Evolutionary conservation across 495 filamentous ascomycete species (phyloP).

Genomic region (Haplographium delicatum): DNA sequence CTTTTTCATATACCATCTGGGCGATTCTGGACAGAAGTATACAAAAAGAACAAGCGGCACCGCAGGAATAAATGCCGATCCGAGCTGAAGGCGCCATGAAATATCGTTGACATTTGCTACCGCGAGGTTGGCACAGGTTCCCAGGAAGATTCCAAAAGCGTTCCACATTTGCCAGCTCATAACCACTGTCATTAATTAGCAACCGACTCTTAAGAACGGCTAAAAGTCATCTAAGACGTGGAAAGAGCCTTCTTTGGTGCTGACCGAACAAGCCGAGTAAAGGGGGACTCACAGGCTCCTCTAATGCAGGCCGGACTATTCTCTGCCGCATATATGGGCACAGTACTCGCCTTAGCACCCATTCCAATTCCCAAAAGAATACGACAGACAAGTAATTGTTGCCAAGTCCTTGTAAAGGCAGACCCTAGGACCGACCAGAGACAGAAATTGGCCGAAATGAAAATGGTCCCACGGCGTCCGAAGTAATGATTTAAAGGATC

Average conservation of each 20-base stretch:
- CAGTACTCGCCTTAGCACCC: constrained; percentile 56
- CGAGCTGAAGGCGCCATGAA: constrained; percentile 74
- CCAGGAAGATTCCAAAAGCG: constrained; percentile 60
- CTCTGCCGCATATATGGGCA: constrained; percentile 78
- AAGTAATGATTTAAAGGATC: constrained; percentile 64
- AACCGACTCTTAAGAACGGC: background rate
- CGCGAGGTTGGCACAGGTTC: constrained; percentile 64
- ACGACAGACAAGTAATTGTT: constrained; percentile 55
- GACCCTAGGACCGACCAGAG: constrained; percentile 51
- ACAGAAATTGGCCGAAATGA: constrained; percentile 44
- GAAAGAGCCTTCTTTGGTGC: too few relatives aligned
- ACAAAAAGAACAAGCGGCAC: constrained; percentile 60
- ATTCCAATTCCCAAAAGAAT: constrained; percentile 69
- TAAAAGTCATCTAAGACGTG: background rate
- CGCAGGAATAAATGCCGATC: constrained; percentile 73
- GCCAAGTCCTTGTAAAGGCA: constrained; percentile 57
- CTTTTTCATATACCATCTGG: constrained; percentile 62
- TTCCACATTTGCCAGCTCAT: constrained; percentile 91
- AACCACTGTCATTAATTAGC: constrained; percentile 40
- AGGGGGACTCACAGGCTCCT: constrained; percentile 43
- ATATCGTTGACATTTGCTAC: constrained; percentile 48
- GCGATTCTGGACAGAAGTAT: constrained; percentile 71
- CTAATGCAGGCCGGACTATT: constrained; percentile 69
- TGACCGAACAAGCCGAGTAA: constrained; percentile 20
- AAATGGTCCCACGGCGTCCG: constrained; percentile 65